A percentile compares a stretch with the other conserved stretches of the same genome.
Conservation (phyloP, 1,284 basidiomycete genomes). For the Papiliotrema flavescens region DNA sequence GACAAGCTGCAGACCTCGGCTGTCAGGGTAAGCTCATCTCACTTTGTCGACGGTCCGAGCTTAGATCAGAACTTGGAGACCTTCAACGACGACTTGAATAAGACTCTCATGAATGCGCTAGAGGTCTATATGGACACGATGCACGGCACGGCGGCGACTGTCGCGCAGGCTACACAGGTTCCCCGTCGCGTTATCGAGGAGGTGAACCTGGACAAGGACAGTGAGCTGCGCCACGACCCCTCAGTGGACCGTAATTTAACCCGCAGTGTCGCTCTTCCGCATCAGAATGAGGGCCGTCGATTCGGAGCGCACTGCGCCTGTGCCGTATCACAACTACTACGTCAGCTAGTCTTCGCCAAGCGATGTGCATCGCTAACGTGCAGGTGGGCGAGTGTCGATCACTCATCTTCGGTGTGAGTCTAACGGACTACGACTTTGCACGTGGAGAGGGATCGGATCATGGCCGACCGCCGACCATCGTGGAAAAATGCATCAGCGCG, state of each 20-base stretch:
- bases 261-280: constrained; percentile 26
- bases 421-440: constrained; percentile 88
- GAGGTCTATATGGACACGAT: constrained; percentile 72
- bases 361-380: constrained; percentile 11
- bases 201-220: constrained; percentile 68
- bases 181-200: constrained; percentile 55
- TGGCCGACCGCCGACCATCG: constrained; percentile 67
- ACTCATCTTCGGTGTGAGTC: constrained; percentile 85
- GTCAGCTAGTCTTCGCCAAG: constrained; percentile 10
- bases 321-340: constrained; percentile 47
- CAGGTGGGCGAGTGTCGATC: constrained; percentile 74
- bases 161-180: constrained; percentile 54
- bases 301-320: constrained; percentile 17
- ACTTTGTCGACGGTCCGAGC: neutral
- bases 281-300: constrained; percentile 13
- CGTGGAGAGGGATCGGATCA: constrained; percentile 65
- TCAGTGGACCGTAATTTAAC: constrained; percentile 3
- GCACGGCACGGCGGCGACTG: constrained; percentile 52
- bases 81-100: constrained; percentile 71
- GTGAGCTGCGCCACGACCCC: constrained; percentile 47
- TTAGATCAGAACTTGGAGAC: constrained; percentile 65
- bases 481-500: constrained; percentile 78
- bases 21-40: constrained; percentile 57
- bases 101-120: constrained; percentile 62
- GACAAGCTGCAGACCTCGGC: constrained; percentile 79